These are phyloP conservation scores for Hirschfeldia incana DNA, from an alignment of 345 rosid genomes.

Conservation along the genomic window DNA sequence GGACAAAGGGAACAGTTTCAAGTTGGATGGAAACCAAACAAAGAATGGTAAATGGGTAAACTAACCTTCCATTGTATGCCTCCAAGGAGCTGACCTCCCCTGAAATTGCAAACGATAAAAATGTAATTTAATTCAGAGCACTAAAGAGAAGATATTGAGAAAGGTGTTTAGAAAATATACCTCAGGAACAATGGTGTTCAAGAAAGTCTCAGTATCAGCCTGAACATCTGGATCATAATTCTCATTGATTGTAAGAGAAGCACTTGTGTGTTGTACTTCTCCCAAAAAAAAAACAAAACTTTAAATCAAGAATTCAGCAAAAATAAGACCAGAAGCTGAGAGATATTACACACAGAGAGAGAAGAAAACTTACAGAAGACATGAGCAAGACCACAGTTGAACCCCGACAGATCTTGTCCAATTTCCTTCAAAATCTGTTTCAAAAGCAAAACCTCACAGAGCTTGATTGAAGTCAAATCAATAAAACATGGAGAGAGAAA, in stretches of 20 bases:
- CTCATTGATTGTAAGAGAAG: conserved; percentile 94
- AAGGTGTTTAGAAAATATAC: conserved; percentile 28
- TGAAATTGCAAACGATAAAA: conserved; percentile 20
- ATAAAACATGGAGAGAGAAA: not conserved
- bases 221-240: conserved; percentile 93
- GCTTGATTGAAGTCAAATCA: not conserved
- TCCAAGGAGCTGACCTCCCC: conserved; percentile 97
- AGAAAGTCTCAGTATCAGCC: conserved; percentile 91
- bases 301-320: not conserved
- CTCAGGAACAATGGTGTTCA: conserved; percentile 91
- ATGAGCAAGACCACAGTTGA: conserved; percentile 92
- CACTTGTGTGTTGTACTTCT: conserved; percentile 90
- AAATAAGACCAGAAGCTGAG: not conserved
- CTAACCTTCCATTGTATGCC: conserved; percentile 89
- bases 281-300: not conserved
- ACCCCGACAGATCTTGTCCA: conserved; percentile 63
- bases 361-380: conserved; percentile 60
- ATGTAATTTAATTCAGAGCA: not conserved
- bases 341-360: not conserved
- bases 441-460: not conserved
- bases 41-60: not conserved
- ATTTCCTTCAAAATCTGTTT: conserved; percentile 82
- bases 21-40: not conserved
- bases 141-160: not conserved
- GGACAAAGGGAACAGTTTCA: not conserved